Percentiles rank a stretch among this genome's conserved stretches.
Conservation (phyloP, 2,329 filamentous ascomycete genomes). For the Monosporascus sp. region DNA sequence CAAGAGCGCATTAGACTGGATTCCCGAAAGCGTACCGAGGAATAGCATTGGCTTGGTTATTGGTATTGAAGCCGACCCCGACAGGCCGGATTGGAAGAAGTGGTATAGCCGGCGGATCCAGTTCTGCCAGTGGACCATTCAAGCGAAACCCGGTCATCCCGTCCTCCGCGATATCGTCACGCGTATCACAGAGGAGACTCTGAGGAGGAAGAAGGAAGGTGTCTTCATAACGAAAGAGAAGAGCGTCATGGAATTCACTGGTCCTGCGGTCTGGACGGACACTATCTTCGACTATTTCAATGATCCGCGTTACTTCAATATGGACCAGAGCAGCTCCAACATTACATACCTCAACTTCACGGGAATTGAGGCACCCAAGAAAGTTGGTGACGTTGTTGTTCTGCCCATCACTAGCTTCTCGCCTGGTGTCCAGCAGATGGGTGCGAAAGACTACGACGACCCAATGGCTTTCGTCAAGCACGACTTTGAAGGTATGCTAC, state of each 20-base stretch:
- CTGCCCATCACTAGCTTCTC: conserved; percentile 97
- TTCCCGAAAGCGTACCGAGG: conserved; percentile 72
- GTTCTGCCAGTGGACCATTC: conserved; percentile 99
- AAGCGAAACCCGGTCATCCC: conserved; percentile 90
- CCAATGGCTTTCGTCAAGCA: conserved; percentile 98
- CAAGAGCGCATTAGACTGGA: conserved; percentile 79
- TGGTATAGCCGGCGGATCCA: conserved; percentile 97
- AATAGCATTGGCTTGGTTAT: conserved; percentile 80
- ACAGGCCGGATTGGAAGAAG: conserved; percentile 84
- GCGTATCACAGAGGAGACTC: conserved; percentile 77
- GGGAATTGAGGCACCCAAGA: conserved; percentile 75
- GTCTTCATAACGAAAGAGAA: conserved; percentile 52
- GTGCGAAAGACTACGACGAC: conserved; percentile 79
- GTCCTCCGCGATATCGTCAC: conserved; percentile 83
- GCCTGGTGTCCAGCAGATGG: conserved; percentile 91
- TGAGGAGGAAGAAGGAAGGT: conserved; percentile 63
- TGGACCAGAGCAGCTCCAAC: conserved; percentile 62
- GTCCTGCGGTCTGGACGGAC: conserved; percentile 93
- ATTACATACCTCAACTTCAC: conserved; percentile 89
- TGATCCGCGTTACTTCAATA: conserved; percentile 81
- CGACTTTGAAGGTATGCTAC: conserved; percentile 77
- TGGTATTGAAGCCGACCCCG: conserved; percentile 94
- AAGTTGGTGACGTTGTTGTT: conserved; percentile 88
- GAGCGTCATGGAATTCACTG: conserved; percentile 88
- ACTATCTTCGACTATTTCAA: conserved; percentile 91